A percentile compares a stretch with the other conserved stretches of the same genome.
Evolutionary conservation across 495 filamentous ascomycete species (phyloP).

Genomic region (Penicillium argentinense): DNA sequence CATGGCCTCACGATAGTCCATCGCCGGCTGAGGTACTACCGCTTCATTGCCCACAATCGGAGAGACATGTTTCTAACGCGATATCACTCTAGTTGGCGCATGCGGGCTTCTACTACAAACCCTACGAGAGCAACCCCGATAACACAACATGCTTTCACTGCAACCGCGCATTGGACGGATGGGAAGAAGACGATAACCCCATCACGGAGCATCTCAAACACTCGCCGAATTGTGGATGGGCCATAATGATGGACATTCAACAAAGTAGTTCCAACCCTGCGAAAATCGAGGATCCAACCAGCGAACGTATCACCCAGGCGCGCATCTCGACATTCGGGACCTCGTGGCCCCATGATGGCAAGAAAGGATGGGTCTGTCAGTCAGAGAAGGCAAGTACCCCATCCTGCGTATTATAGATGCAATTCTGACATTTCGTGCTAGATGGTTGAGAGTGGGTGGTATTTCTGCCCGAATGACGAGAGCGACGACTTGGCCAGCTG

Average conservation of each 20-base stretch:
- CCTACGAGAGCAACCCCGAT: slow-evolving; percentile 69
- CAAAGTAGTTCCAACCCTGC: slow-evolving; percentile 60
- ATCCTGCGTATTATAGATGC: slow-evolving; percentile 11
- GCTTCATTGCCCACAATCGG: too few relatives aligned
- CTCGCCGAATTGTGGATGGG: slow-evolving; percentile 82
- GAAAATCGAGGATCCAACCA: slow-evolving; percentile 69
- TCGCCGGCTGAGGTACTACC: slow-evolving; percentile 62
- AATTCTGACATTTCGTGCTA: slow-evolving; percentile 34
- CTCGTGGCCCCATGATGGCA: slow-evolving; percentile 85
- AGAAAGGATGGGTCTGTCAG: slow-evolving; percentile 85
- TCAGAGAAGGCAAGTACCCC: slow-evolving; percentile 65
- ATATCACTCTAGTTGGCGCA: slow-evolving; percentile 65
- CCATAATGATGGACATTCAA: slow-evolving; percentile 72
- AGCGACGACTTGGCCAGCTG: slow-evolving; percentile 84
- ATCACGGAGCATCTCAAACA: slow-evolving; percentile 82
- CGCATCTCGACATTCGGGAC: slow-evolving; percentile 74
- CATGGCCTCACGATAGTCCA: slow-evolving; percentile 75
- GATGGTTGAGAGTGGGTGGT: slow-evolving; percentile 93
- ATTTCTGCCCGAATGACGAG: slow-evolving; percentile 79
- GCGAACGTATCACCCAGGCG: slow-evolving; percentile 67
- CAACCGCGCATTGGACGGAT: slow-evolving; percentile 74
- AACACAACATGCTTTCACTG: slow-evolving; percentile 91
- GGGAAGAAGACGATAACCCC: slow-evolving; percentile 82
- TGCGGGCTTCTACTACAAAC: slow-evolving; percentile 89
- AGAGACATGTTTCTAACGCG: slow-evolving; percentile 2